Percentiles rank a stretch among this genome's conserved stretches.
Conservation (phyloP, 495 filamentous ascomycete genomes). For the Parathielavia hyrcaniae region DNA sequence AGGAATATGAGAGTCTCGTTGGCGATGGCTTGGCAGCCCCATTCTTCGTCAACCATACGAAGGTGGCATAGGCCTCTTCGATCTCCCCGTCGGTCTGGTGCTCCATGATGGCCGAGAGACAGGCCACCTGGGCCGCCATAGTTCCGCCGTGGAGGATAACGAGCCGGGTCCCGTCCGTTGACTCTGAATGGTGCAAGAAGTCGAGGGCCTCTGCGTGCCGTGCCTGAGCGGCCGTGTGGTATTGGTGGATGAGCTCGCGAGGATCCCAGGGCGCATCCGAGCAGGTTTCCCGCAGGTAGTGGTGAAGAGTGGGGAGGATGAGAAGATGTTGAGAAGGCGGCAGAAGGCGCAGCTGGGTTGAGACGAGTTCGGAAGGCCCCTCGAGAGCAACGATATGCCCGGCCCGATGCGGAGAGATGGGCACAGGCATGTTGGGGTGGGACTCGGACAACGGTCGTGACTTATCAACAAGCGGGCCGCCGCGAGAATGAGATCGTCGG, state of each 20-base stretch:
- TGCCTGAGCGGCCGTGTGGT: constrained; percentile 38
- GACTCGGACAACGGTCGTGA: background rate
- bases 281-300: constrained; percentile 30
- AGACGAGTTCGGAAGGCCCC: constrained; percentile 42
- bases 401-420: background rate
- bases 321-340: constrained; percentile 46
- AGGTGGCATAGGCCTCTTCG: constrained; percentile 39
- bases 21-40: constrained; percentile 34
- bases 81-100: constrained; percentile 39
- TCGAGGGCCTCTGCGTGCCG: constrained; percentile 39
- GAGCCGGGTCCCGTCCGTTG: constrained; percentile 36
- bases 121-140: constrained; percentile 39
- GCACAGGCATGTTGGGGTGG: constrained; percentile 11
- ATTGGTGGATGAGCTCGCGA: constrained; percentile 35
- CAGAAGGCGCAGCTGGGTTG: constrained; percentile 47
- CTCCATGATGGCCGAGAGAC: constrained; percentile 40
- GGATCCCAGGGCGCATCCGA: constrained; percentile 28
- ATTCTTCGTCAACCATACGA: constrained; percentile 39
- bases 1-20: background rate
- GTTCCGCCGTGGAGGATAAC: constrained; percentile 50
- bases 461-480: background rate
- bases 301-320: constrained; percentile 40
- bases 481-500: constrained; percentile 8
- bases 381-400: constrained; percentile 50
- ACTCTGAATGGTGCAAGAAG: constrained; percentile 40